Base-by-base conservation (phyloP, 2,329 filamentous ascomycete species). In the Paradendryphiella salina region DNA sequence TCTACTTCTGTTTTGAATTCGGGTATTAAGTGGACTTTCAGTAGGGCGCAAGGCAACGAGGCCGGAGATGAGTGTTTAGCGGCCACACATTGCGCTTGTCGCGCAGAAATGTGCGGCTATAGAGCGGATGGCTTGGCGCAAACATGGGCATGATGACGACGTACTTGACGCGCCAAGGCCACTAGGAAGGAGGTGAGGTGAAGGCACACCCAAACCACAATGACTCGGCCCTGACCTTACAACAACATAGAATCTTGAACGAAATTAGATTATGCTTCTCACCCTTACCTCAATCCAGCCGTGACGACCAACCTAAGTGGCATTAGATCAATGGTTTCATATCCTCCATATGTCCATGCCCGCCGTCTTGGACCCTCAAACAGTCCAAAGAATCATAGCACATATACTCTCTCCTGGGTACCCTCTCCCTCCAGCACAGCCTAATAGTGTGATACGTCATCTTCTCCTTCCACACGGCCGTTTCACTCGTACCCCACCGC, bases 341-440 rank as follows among this genome's bases (percentile, higher is more conserved):
- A 3, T 39, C 14, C 5, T 33, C 28, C 11, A 46, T 18, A n/a
- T 39, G 18, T 20, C 35, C 35, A 6, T 26, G 26, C 13, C 6
- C 13, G 3, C 15, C 20, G 14, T 42, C 45, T 5, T 49, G 33
- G 5, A 56, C 20, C 1, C 23, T 23, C 45, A 66, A 47, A 31
- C 64, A 68, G 26, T 65, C 47, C 47, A 61, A 40, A 26, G 47
- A 39, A 52, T 68, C 64, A 36, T 64, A 62, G 44, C 64, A 58
- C 54, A 55, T 60, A 43, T 66, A 66, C 29, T 61, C 50, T 20
- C 60, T 57, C 35, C 54, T 52, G 1, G 63, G 54, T 15, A 61
- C 50, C 8, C 31, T 52, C 3, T 41, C 59, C 9, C 65, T 48
- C 65, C 64, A 66, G 37, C 59, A 61, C 7, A 68, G 37, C 53